These are phyloP conservation scores for Rhinocladiella mackenziei DNA, from an alignment of 2,329 filamentous ascomycete species.

Conservation along the genomic window DNA sequence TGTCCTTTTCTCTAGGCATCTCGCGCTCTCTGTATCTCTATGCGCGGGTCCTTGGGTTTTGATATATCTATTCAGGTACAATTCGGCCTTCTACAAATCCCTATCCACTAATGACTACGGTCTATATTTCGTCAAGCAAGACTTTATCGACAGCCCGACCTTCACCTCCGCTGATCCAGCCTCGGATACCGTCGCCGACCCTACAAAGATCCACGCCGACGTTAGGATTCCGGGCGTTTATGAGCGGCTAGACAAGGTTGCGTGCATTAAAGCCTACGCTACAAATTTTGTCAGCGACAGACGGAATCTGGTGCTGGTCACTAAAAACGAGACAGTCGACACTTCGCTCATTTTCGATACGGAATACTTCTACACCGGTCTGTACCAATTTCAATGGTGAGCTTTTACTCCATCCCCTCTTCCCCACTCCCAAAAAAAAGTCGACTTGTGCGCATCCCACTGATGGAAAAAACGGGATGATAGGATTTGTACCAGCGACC, in stretches of 20 bases:
- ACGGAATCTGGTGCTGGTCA: slow-evolving; percentile 22
- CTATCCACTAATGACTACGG: slow-evolving; percentile 27
- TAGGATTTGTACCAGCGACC: slow-evolving; percentile 20
- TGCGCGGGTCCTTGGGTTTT: background rate
- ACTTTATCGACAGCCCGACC: slow-evolving; percentile 19
- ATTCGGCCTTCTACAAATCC: slow-evolving; percentile 31
- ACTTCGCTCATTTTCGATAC: slow-evolving; percentile 2
- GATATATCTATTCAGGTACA: slow-evolving; percentile 24
- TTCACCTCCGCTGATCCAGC: slow-evolving; percentile 3
- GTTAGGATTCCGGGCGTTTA: background rate
- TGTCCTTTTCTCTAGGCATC: background rate
- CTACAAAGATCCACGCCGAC: background rate
- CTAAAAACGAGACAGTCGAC: slow-evolving; percentile 7
- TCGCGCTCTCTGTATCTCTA: too few relatives aligned
- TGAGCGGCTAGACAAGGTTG: slow-evolving; percentile 11
- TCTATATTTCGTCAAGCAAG: slow-evolving; percentile 21
- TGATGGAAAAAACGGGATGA: slow-evolving; percentile 10
- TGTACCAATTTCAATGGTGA: too few relatives aligned
- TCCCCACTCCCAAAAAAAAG: background rate
- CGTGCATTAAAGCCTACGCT: slow-evolving; percentile 22
- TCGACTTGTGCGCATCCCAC: background rate
- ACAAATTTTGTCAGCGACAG: slow-evolving; percentile 12
- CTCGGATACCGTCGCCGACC: background rate
- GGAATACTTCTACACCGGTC: slow-evolving; percentile 2
- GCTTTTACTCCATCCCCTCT: too few relatives aligned